Conservation (phyloP, 805 yeast genomes). For the Sugiyamaella floridensis region DNA sequence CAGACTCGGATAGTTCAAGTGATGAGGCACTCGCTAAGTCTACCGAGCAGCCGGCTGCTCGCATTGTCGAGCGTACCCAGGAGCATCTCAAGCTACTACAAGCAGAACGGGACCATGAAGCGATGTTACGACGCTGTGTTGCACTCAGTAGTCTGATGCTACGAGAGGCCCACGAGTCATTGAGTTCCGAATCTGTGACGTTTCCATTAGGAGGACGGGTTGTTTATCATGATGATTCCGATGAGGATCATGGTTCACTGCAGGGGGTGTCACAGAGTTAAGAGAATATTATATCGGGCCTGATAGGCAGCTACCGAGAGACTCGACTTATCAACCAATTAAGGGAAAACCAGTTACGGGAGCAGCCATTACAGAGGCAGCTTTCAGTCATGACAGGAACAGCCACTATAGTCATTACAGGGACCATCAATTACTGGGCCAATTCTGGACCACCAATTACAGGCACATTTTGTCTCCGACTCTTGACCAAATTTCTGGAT, state of each 20-base stretch:
- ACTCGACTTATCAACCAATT: too few species aligned
- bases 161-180: neutral
- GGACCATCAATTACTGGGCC: too few species aligned
- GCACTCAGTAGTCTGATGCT: neutral
- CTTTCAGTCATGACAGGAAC: too few species aligned
- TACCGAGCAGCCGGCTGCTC: neutral
- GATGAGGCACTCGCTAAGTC: neutral
- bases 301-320: too few species aligned
- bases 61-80: neutral
- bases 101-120: neutral
- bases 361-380: too few species aligned
- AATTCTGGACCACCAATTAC: too few species aligned
- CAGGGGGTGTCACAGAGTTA: too few species aligned
- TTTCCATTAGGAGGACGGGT: constrained; percentile 5
- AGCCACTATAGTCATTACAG: too few species aligned
- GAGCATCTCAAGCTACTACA: neutral
- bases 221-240: neutral
- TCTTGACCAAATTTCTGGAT: too few species aligned
- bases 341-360: too few species aligned
- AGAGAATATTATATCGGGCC: too few species aligned
- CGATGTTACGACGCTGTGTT: neutral
- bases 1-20: neutral
- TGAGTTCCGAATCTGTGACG: neutral
- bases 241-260: neutral
- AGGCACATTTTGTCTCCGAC: too few species aligned